Base-by-base conservation (phyloP, 164 flowering plant species). In the Vitis vinifera region DNA sequence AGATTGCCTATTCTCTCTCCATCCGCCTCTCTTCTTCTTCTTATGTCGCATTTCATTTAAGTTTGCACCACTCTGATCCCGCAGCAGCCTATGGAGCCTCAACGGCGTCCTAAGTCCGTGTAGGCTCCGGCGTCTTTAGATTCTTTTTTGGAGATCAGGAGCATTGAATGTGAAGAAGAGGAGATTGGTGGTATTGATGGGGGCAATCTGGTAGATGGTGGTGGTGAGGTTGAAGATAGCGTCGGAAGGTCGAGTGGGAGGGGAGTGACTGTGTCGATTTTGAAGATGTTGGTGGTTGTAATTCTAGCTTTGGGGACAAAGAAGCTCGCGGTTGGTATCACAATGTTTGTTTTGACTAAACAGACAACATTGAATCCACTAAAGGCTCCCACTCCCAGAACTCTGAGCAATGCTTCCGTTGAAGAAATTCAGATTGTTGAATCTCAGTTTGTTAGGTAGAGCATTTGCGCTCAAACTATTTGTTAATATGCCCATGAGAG, bases 301-400 rank as follows among this genome's bases (percentile, higher is more conserved):
- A 76, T 75, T 73, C 50, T 91, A 31, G 94, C 80, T n/a, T 55
- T 88, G 58, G 80, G 79, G 51, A 81, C 86, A 8, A 83, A 85
- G 75, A 72, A 69, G 76, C 69, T 92, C 7, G 79, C 77, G 1
- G 29, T 89, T 3, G 88, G 84, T 71, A 75, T 89, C 62, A 88
- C 88, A 3, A 31, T 82, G 19, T 84, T 85, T 6, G 93, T 2
- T n/a, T 55, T 15, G 15, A 3, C 15, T 0, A 10, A 1, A 49
- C 16, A 50, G n/a, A 55, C 49, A 64, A 50, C 31, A 15, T 9
- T 13, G 57, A 51, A 17, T 27, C 8, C 57, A 44, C 5, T 1
- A 7, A 48, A 14, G 49, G 9, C 10, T 66, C 61, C 8, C 16
- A 53, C 0, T n/a, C 27, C 27, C 27, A 23, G 0, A 23, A 23